A percentile compares a stretch with the other conserved stretches of the same genome.
phyloP scores from a whole-genome alignment of 352 stramenopile species.

The Globisporangium yorkense region DNA sequence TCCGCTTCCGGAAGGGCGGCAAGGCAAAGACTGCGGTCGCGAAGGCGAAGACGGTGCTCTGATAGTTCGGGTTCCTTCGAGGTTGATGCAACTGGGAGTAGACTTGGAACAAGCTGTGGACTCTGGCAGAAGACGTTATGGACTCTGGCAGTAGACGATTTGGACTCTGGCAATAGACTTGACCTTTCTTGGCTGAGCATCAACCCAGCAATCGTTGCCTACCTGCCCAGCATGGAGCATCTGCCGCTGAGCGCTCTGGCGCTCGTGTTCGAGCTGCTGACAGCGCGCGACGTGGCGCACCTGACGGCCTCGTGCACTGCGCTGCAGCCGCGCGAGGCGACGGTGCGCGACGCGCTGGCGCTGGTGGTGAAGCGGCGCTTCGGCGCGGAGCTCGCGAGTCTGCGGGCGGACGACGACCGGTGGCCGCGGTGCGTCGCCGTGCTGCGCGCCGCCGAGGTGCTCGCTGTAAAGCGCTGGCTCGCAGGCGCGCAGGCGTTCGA shows the following conservation, averaged over 20 bases:
- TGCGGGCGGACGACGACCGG: slow-evolving; percentile 36
- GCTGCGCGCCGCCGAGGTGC: slow-evolving; percentile 55
- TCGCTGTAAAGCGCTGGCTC: slow-evolving; percentile 58
- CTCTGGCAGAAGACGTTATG: no score
- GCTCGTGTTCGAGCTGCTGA: slow-evolving; percentile 58
- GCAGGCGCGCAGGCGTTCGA: slow-evolving; percentile 34
- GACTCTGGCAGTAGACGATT: no score
- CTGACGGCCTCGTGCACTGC: slow-evolving; percentile 37
- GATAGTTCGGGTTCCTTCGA: background rate
- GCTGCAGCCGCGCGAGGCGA: slow-evolving; percentile 23
- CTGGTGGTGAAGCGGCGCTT: slow-evolving; percentile 53
- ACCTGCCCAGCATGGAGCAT: slow-evolving; percentile 38
- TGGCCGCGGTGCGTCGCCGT: slow-evolving; percentile 60
- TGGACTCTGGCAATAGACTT: no score
- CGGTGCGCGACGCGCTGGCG: slow-evolving; percentile 49
- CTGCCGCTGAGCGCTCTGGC: slow-evolving; percentile 46
- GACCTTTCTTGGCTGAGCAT: no score
- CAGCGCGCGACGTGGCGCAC: slow-evolving; percentile 45
- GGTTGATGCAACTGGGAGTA: background rate
- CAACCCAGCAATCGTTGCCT: no score
- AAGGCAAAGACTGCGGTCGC: background rate
- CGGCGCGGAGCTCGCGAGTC: slow-evolving; percentile 40
- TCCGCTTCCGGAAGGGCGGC: slow-evolving; percentile 62
- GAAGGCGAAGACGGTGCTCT: background rate
- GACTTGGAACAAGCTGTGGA: no score